phyloP scores from a whole-genome alignment of 371 early-diverging fungal genomes.

The Batrachochytrium dendrobatidis region DNA sequence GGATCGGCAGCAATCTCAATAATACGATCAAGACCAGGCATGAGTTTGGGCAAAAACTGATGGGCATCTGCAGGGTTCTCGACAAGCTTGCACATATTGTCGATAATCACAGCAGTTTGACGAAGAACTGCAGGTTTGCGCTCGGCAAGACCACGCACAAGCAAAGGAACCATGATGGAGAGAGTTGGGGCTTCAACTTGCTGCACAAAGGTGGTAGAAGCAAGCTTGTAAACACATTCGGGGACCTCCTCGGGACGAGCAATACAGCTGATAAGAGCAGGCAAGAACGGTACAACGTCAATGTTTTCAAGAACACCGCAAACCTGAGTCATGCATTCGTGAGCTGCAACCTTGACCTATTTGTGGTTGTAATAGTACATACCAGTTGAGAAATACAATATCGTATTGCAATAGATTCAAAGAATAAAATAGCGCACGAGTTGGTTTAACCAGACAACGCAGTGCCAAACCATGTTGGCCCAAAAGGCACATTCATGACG shows the following conservation, averaged over 20 bases:
- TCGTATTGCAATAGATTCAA: too few species aligned
- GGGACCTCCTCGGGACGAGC: slow-evolving; percentile 66
- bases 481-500: too few species aligned
- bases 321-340: slow-evolving; percentile 53
- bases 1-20: slow-evolving; percentile 72
- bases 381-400: neutral
- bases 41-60: slow-evolving; percentile 68
- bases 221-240: slow-evolving; percentile 63
- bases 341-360: slow-evolving; percentile 27
- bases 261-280: slow-evolving; percentile 64
- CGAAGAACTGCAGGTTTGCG: slow-evolving; percentile 48
- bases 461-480: too few species aligned
- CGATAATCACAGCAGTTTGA: slow-evolving; percentile 74
- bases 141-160: slow-evolving; percentile 60
- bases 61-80: slow-evolving; percentile 73
- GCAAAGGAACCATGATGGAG: slow-evolving; percentile 74
- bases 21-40: slow-evolving; percentile 46
- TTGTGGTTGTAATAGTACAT: neutral
- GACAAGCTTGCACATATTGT: slow-evolving; percentile 81
- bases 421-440: too few species aligned
- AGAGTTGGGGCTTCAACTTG: slow-evolving; percentile 72
- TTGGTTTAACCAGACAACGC: too few species aligned
- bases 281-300: slow-evolving; percentile 64
- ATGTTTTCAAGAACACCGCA: slow-evolving; percentile 70
- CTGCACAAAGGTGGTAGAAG: slow-evolving; percentile 73